Evolutionary conservation across 2,329 filamentous ascomycete species (phyloP).

Genomic region (Byssothecium circinans): DNA sequence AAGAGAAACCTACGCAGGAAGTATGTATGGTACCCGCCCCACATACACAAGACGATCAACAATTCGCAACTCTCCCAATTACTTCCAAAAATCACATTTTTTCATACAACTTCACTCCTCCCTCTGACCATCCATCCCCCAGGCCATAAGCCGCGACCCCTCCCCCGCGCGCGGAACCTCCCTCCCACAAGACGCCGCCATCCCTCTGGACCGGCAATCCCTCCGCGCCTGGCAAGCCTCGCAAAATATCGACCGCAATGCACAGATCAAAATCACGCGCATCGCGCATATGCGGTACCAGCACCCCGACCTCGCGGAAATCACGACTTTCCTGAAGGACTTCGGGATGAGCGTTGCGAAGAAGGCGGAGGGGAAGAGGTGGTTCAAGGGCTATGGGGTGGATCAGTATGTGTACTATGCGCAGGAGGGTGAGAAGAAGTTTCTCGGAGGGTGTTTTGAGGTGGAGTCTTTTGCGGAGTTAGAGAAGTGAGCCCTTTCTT

Average conservation of each 20-base stretch:
- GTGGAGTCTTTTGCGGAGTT: constrained; percentile 61
- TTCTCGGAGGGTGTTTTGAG: constrained; percentile 60
- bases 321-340: constrained; percentile 49
- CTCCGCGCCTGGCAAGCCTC: constrained; percentile 44
- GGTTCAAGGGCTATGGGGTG: constrained; percentile 63
- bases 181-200: constrained; percentile 43
- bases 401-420: constrained; percentile 64
- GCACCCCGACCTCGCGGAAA: constrained; percentile 53
- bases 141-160: constrained; percentile 36
- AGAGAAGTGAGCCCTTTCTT: constrained; percentile 42
- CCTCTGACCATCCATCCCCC: background rate
- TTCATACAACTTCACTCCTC: too few relatives aligned
- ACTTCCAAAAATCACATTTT: background rate
- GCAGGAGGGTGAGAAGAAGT: constrained; percentile 53
- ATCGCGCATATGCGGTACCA: constrained; percentile 58
- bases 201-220: constrained; percentile 38
- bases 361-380: constrained; percentile 46
- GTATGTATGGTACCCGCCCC: constrained; percentile 22
- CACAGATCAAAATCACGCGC: constrained; percentile 52
- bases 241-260: constrained; percentile 46
- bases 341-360: constrained; percentile 41
- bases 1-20: constrained; percentile 35
- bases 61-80: background rate
- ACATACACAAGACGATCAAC: too few relatives aligned
- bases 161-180: constrained; percentile 47